Evolutionary conservation across 306 rosid genomes (phyloP).

Genomic region (Fagus sylvatica): DNA sequence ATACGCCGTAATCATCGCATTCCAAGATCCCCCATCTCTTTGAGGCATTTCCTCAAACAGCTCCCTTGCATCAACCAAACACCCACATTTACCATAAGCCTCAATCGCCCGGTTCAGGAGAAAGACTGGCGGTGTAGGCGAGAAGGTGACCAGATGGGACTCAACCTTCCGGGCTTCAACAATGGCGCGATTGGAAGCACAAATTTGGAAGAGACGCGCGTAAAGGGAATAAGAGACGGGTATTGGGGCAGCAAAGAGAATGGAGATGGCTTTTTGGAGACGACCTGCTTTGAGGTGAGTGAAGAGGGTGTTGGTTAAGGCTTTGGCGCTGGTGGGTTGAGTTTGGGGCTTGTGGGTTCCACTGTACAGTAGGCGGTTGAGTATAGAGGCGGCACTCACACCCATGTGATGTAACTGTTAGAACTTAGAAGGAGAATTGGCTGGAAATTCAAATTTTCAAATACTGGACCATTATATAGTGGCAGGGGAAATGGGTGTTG

Average conservation of each 20-base stretch:
- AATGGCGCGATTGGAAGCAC: conserved; percentile 45
- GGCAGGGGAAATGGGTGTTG: no score
- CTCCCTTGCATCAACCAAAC: conserved; percentile 55
- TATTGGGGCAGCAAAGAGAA: conserved; percentile 44
- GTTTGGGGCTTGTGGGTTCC: conserved; percentile 24
- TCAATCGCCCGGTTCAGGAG: conserved; percentile 72
- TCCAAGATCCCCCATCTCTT: conserved; percentile 74
- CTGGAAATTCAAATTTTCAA: not conserved
- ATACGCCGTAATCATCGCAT: conserved; percentile 56
- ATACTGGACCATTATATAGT: not conserved
- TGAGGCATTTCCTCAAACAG: conserved; percentile 80
- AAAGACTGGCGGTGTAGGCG: conserved; percentile 50
- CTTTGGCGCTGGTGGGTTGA: conserved; percentile 21
- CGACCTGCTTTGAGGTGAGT: conserved; percentile 34
- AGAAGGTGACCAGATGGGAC: conserved; percentile 58
- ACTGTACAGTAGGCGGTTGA: conserved; percentile 34
- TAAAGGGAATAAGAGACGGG: conserved; percentile 52
- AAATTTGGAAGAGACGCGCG: conserved; percentile 57
- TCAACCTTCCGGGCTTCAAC: conserved; percentile 59
- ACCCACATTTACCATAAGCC: conserved; percentile 57
- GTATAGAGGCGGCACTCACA: conserved; percentile 37
- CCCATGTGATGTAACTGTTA: conserved; percentile 25
- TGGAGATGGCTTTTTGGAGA: conserved; percentile 48
- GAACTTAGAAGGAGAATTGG: not conserved
- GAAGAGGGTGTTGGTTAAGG: conserved; percentile 32